Evolutionary conservation across 2,329 filamentous ascomycete genomes (phyloP).

Genomic region (Alternaria consortialis): DNA sequence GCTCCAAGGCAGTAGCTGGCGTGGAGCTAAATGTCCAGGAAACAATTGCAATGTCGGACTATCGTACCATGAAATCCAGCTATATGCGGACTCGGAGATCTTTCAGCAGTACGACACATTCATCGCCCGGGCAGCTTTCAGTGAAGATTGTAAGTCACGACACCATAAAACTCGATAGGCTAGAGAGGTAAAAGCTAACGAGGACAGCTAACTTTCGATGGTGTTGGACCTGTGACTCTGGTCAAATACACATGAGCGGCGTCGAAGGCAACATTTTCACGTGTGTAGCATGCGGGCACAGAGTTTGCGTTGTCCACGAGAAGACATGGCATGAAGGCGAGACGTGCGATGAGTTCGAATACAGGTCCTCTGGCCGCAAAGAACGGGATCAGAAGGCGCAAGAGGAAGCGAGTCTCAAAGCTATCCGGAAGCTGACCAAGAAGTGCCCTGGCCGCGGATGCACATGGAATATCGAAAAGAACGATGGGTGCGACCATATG

Average conservation of each 20-base stretch:
- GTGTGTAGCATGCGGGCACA: conserved; percentile 49
- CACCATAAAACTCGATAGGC: neutral
- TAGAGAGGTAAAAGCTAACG: neutral
- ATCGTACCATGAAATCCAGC: conserved; percentile 56
- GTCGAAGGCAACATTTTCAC: conserved; percentile 56
- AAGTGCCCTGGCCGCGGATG: conserved; percentile 50
- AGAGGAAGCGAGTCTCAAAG: conserved; percentile 38
- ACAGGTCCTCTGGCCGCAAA: conserved; percentile 39
- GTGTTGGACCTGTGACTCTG: conserved; percentile 63
- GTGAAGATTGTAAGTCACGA: conserved; percentile 40
- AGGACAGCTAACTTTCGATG: conserved; percentile 59
- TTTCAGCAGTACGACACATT: conserved; percentile 53
- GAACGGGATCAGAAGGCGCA: conserved; percentile 34
- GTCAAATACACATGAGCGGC: conserved; percentile 63
- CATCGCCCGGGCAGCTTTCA: conserved; percentile 56
- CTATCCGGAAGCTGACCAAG: conserved; percentile 48
- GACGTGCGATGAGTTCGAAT: conserved; percentile 53
- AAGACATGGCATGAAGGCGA: conserved; percentile 53
- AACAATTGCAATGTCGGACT: conserved; percentile 58
- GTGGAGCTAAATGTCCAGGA: conserved; percentile 60
- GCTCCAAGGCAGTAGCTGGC: conserved; percentile 53
- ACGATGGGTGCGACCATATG: conserved; percentile 55
- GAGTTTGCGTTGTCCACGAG: conserved; percentile 49
- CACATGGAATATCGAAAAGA: conserved; percentile 54
- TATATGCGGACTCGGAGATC: conserved; percentile 26